phyloP scores from a whole-genome alignment of 306 rosid species.

The Pyrus communis region DNA sequence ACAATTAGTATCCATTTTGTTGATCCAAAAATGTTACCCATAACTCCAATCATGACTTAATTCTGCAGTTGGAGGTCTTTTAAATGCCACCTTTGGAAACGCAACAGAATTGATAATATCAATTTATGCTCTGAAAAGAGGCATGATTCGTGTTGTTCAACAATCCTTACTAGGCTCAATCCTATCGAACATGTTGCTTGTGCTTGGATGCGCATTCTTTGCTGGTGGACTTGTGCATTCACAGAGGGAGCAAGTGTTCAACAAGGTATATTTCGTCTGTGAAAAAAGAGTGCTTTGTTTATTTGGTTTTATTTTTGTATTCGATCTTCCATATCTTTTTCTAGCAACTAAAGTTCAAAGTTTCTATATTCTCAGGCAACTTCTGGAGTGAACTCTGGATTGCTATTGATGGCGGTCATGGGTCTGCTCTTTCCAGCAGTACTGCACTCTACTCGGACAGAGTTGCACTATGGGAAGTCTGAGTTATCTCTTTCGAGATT shows the following conservation, averaged over 20 bases:
- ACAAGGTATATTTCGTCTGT: conserved; percentile 45
- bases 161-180: conserved; percentile 79
- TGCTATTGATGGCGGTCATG: conserved; percentile 55
- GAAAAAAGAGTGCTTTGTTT: not conserved
- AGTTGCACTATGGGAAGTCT: conserved; percentile 44
- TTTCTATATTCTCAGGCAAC: conserved; percentile 17
- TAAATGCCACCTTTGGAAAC: conserved; percentile 85
- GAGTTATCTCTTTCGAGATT: conserved; percentile 63
- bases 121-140: conserved; percentile 56
- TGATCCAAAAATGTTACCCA: not conserved
- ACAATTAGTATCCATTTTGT: not conserved
- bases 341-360: not conserved
- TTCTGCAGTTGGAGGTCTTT: conserved; percentile 74
- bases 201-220: conserved; percentile 83
- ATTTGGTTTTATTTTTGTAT: not conserved
- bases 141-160: conserved; percentile 68
- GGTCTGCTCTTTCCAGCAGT: conserved; percentile 62
- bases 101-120: conserved; percentile 86
- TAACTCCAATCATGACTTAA: not conserved
- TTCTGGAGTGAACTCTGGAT: conserved; percentile 37
- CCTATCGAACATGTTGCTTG: conserved; percentile 75
- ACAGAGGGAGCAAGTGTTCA: conserved; percentile 62
- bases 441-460: conserved; percentile 39
- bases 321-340: not conserved
- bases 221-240: conserved; percentile 62